These are phyloP conservation scores for Delitschia confertaspora DNA, from an alignment of 495 filamentous ascomycete genomes.

Conservation along the genomic window DNA sequence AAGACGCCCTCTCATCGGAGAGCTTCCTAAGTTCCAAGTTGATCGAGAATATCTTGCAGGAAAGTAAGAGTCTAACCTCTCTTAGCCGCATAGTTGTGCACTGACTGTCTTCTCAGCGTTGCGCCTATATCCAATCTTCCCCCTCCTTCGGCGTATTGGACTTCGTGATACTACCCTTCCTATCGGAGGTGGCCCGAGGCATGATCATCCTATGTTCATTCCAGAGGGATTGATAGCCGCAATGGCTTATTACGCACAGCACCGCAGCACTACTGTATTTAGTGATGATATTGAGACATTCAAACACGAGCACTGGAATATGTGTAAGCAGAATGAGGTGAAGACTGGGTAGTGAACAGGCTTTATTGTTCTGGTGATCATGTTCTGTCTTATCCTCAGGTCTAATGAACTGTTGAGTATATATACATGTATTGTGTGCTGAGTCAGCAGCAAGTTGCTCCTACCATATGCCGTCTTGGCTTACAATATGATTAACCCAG, in stretches of 20 bases:
- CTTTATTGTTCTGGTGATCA: too few species aligned
- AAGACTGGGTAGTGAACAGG: too few species aligned
- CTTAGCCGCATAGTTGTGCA: too few species aligned
- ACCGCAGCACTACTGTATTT: slow-evolving; percentile 1
- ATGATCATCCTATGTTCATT: slow-evolving; percentile 5
- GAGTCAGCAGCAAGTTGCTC: too few species aligned
- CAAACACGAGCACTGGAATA: neutral
- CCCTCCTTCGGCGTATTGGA: neutral
- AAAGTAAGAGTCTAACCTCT: too few species aligned
- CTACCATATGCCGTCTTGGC: too few species aligned
- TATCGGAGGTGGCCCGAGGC: neutral
- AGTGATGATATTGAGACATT: neutral
- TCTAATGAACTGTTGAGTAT: too few species aligned
- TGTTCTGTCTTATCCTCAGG: too few species aligned
- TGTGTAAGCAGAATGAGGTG: too few species aligned
- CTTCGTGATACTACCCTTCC: slow-evolving; percentile 3
- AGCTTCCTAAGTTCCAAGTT: neutral
- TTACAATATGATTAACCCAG: neutral
- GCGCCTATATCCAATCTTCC: slow-evolving; percentile 8
- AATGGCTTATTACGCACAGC: slow-evolving; percentile 2
- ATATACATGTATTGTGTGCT: too few species aligned
- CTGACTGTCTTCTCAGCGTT: neutral
- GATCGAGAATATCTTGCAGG: neutral
- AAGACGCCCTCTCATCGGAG: neutral
- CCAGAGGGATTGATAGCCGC: neutral